Evolutionary conservation across 768 basidiomycete genomes (phyloP), one percentile per base, ranked within the genome.

Genomic region (Leccinum truebloodii): DNA sequence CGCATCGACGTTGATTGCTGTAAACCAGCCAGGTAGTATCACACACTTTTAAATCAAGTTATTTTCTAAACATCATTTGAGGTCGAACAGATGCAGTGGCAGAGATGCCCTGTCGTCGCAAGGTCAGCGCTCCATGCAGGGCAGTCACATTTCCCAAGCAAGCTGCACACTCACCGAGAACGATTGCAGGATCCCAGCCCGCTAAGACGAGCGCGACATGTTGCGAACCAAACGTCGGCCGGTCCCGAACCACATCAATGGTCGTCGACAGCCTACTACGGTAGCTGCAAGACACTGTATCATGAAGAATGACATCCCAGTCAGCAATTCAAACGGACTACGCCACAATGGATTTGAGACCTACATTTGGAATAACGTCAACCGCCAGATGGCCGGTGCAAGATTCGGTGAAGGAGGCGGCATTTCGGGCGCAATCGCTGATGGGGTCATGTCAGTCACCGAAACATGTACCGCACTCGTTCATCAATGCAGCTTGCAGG

Each of bases 151-250:
- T 13, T 9, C 35, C 24, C 3, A 22, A 16, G 32, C 18, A 22
- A 30, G 30, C 20, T 20, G 26, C 39, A 22, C 9, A 67, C 78
- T 63, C 57, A 82, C 86, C 80, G 63, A 88, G 83, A 37, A 86
- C 67, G 24, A 88, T 35, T 10, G 76, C 73, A 6, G 87, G 87
- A 6, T 79, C 83, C 87, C 86, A 89, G 10, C 79, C 85, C 10
- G 76, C 79, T 30, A 87, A 71, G 18, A 89, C 65, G 46, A 89
- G 68, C 41, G 85, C 83, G 58, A 89, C 67, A 68, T 89, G 85
- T 60, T 89, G 87, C 30, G 86, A 83, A 28, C 86, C 87, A 63
- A 89, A 82, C 4, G 64, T 63, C 26, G 70, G 53, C 1, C 71
- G 73, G 50, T 70, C 69, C 54, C 37, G 73, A 32, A 68, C 76